These are phyloP conservation scores for Asparagopsis taxiformis DNA, from an alignment of 31 red algal genomes.

Conservation along the genomic window DNA sequence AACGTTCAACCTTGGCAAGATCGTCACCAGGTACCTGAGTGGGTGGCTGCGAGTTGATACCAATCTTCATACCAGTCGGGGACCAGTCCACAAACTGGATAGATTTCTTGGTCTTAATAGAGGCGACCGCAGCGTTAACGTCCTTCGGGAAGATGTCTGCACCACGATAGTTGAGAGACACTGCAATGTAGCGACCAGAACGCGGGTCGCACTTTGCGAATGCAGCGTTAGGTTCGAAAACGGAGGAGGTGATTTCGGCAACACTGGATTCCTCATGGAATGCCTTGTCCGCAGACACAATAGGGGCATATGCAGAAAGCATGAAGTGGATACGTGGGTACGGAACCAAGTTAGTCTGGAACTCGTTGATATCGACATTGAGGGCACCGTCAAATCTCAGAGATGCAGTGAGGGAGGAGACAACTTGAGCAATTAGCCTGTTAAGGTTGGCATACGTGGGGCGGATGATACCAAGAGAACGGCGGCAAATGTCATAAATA, in stretches of 20 bases:
- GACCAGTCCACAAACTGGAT: slow-evolving; percentile 99
- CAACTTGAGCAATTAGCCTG: slow-evolving; percentile 98
- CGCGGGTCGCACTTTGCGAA: slow-evolving; percentile 99
- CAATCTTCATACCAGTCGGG: slow-evolving; percentile 98
- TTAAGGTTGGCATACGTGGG: slow-evolving; percentile 98
- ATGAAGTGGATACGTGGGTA: slow-evolving; percentile 99
- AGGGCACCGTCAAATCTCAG: slow-evolving; percentile 98
- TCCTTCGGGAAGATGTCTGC: slow-evolving; percentile 96
- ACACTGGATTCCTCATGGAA: slow-evolving; percentile 95
- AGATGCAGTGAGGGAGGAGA: slow-evolving; percentile 97
- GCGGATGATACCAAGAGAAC: slow-evolving; percentile 84
- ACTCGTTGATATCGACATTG: slow-evolving; percentile 99
- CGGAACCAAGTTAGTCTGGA: slow-evolving; percentile 99
- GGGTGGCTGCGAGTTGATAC: slow-evolving; percentile 98
- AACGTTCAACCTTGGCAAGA: slow-evolving; percentile 88
- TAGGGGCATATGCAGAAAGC: slow-evolving; percentile 98
- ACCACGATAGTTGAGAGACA: slow-evolving; percentile 98
- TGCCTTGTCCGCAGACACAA: slow-evolving; percentile 95
- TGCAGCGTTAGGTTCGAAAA: slow-evolving; percentile 97
- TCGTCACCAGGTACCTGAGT: slow-evolving; percentile 85
- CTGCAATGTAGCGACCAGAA: slow-evolving; percentile 97
- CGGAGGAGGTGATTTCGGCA: slow-evolving; percentile 93
- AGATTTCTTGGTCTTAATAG: slow-evolving; percentile 96
- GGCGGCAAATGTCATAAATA: slow-evolving; percentile 99
- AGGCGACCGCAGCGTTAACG: slow-evolving; percentile 93